Evolutionary conservation across 352 stramenopile genomes (phyloP), one percentile per base, ranked within the genome.

Genomic region (Thraustotheca clavata): DNA sequence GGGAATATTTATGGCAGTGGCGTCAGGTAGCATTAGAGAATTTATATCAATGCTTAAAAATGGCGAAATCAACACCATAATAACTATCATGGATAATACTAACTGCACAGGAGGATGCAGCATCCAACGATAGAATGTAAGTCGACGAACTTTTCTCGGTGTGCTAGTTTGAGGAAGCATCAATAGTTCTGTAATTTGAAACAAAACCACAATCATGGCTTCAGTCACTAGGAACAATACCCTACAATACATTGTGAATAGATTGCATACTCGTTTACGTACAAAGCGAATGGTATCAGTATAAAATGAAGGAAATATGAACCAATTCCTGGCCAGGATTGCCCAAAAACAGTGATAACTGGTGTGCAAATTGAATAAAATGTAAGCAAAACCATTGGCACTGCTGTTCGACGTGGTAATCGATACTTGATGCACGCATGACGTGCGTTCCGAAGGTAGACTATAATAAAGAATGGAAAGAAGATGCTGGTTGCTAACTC

Each of bases 141-240:
- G 43, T 3, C 43, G 43, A 24, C 43, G 43, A 31, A 52, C 43
- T 52, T 52, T 52, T 14, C n/a, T 24, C 43, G 43, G 43, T 18
- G 43, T 52, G 43, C 43, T 52, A 31, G 43, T 35, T 7, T 52
- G 43, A 1, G 43, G 43, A 24, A 52, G 43, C 43, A 52, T 52
- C 9, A 52, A 31, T 31, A 52, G 43, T 31, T 52, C 43, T 1
- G 43, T 52, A 31, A 52, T 52, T 18, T 52, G 43, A 9, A 52
- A 52, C 9, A 52, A 31, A 24, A 52, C 43, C 6, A 52, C 43
- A 18, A 52, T 52, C 43, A 52, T 52, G n/a, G 43, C n/a, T 31
- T 52, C 43, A 31, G 43, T 52, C 16, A 52, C 34, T 24, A 52
- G 31, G 34, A 52, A 52, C 24, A 52, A 52, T 14, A 52, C 43